phyloP scores from a whole-genome alignment of 2,329 filamentous ascomycete genomes.

The Exophiala phaeomuriformis region DNA sequence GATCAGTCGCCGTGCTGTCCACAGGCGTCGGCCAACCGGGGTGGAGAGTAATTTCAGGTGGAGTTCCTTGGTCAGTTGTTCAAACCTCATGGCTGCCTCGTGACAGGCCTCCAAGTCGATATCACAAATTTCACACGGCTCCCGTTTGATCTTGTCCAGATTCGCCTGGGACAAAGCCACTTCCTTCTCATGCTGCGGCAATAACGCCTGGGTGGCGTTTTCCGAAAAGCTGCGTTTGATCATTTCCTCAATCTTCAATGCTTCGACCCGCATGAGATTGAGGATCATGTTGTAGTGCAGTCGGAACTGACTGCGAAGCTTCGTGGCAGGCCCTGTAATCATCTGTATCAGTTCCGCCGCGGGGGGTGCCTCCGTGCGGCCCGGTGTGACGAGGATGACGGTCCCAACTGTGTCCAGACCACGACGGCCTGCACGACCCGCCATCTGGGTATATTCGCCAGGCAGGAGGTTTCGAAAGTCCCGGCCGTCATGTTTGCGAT shows the following conservation, averaged over 20 bases:
- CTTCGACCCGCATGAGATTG: conserved; percentile 88
- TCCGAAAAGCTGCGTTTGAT: conserved; percentile 99
- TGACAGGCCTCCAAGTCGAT: conserved; percentile 72
- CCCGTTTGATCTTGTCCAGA: conserved; percentile 79
- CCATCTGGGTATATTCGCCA: conserved; percentile 98
- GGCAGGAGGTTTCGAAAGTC: conserved; percentile 84
- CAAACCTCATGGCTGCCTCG: conserved; percentile 70
- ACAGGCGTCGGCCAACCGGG: conserved; percentile 74
- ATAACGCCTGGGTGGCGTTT: conserved; percentile 86
- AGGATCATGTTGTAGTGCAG: conserved; percentile 99
- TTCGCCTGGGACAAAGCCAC: conserved; percentile 89
- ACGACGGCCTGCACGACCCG: conserved; percentile 83
- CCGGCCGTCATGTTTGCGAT: conserved; percentile 91
- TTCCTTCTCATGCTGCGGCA: conserved; percentile 92
- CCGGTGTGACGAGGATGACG: conserved; percentile 81
- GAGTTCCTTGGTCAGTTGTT: conserved; percentile 70
- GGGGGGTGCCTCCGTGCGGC: conserved; percentile 79
- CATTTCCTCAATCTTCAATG: conserved; percentile 98
- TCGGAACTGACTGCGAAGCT: conserved; percentile 90
- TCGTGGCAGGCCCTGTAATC: conserved; percentile 93
- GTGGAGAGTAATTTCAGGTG: conserved; percentile 70
- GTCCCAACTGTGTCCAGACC: conserved; percentile 88
- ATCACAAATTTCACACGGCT: conserved; percentile 76
- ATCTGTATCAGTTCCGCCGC: conserved; percentile 77
- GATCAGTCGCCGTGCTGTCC: conserved; percentile 66